phyloP scores from a whole-genome alignment of 164 flowering plant genomes.

The Brasenia schreberi region DNA sequence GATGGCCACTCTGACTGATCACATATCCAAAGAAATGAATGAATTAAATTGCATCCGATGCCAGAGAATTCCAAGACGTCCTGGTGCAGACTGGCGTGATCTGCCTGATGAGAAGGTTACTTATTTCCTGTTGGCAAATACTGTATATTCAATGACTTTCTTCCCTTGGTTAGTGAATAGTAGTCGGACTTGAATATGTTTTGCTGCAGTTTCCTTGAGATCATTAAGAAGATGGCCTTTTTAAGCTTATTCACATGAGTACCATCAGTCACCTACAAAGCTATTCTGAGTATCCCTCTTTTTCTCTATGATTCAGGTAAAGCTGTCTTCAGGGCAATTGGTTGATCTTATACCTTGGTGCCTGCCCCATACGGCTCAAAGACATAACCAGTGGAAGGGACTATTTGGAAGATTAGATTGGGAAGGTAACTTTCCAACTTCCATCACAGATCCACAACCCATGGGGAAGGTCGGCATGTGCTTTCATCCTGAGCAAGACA shows the following conservation, averaged over 20 bases:
- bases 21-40: constrained; percentile 92
- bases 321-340: constrained; percentile 60
- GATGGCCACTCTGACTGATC: constrained; percentile 42
- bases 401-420: constrained; percentile 90
- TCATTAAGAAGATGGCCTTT: no score
- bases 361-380: constrained; percentile 78
- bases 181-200: no score
- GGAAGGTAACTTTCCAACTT: constrained; percentile 95
- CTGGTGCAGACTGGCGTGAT: constrained; percentile 93
- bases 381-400: constrained; percentile 95
- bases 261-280: background rate
- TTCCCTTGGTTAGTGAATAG: no score
- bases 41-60: constrained; percentile 74
- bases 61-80: constrained; percentile 69
- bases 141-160: background rate
- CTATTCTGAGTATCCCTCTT: background rate
- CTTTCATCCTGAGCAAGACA: constrained; percentile 90
- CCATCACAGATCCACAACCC: constrained; percentile 90
- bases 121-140: background rate
- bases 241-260: background rate
- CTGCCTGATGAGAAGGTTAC: constrained; percentile 89
- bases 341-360: constrained; percentile 94
- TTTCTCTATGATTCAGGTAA: constrained; percentile 26
- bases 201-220: no score
- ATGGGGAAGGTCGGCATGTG: constrained; percentile 99